These are phyloP conservation scores for Rhodotorula sp. DNA, from an alignment of 1,284 basidiomycete species.

Conservation along the genomic window DNA sequence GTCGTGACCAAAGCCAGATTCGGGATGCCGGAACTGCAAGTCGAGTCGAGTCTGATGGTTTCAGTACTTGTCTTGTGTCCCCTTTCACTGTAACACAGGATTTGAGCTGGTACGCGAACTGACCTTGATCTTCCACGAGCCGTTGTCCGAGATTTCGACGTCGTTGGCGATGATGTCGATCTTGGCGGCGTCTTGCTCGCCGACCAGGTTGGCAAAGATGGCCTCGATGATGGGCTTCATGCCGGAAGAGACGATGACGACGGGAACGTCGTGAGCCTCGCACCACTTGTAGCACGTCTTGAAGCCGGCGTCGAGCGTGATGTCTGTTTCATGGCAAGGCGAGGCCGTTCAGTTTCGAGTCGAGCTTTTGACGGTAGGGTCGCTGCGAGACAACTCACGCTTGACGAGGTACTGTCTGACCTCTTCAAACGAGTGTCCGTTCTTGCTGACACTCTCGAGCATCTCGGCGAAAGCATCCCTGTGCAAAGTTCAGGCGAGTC, in stretches of 20 bases:
- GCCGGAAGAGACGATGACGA: constrained; percentile 89
- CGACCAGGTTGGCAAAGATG: constrained; percentile 31
- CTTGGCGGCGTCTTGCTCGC: constrained; percentile 59
- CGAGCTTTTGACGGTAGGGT: neutral
- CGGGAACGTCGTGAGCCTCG: constrained; percentile 41
- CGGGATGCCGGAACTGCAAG: constrained; percentile 11
- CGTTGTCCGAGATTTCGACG: constrained; percentile 62
- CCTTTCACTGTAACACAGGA: neutral
- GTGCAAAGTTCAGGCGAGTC: neutral
- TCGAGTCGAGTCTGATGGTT: neutral
- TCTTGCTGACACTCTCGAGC: constrained; percentile 67
- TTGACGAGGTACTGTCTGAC: constrained; percentile 67
- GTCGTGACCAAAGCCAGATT: constrained; percentile 79
- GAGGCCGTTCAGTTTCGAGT: neutral
- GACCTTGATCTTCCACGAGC: constrained; percentile 71
- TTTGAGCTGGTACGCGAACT: neutral
- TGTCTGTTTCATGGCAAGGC: constrained; percentile 57
- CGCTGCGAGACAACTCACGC: constrained; percentile 52
- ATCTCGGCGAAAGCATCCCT: constrained; percentile 77
- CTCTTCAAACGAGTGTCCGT: constrained; percentile 67
- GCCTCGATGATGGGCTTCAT: constrained; percentile 85
- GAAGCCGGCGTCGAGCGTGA: constrained; percentile 82
- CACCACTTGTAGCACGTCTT: constrained; percentile 71
- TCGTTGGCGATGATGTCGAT: constrained; percentile 91
- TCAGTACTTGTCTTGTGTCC: no score